A percentile compares a stretch with the other conserved stretches of the same genome.
Evolutionary conservation across 805 yeast genomes (phyloP).

Genomic region (Metschnikowia lunata): DNA sequence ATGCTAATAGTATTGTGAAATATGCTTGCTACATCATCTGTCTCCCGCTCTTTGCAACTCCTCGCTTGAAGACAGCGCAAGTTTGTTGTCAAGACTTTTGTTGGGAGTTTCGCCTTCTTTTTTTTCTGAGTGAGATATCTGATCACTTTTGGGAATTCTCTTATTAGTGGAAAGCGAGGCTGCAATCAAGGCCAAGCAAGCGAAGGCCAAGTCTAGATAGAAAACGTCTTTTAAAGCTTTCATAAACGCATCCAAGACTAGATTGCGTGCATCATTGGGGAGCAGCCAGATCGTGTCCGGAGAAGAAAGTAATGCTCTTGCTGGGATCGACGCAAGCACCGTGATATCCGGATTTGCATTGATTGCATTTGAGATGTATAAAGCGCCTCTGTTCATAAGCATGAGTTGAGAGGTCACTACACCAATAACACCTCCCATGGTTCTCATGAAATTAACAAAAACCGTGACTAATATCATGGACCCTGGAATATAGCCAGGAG

Average conservation of each 20-base stretch:
- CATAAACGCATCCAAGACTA: constrained; percentile 24
- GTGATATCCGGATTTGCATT: constrained; percentile 4
- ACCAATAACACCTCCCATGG: constrained; percentile 32
- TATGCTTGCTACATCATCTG: neutral
- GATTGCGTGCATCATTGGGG: constrained; percentile 19
- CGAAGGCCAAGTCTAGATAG: constrained; percentile 16
- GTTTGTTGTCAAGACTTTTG: neutral
- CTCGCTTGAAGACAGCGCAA: constrained; percentile 1
- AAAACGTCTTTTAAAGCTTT: constrained; percentile 16
- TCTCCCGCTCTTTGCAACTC: neutral
- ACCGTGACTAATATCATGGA: constrained; percentile 33
- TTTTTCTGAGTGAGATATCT: constrained; percentile 9
- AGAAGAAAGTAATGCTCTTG: constrained; percentile 14
- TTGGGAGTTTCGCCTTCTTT: neutral
- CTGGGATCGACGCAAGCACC: constrained; percentile 4
- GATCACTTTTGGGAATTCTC: constrained; percentile 12
- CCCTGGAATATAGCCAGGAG: constrained; percentile 34
- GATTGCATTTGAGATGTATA: constrained; percentile 9
- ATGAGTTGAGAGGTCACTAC: constrained; percentile 31
- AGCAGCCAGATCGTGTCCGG: constrained; percentile 27
- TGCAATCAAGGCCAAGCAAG: constrained; percentile 10
- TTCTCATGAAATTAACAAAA: constrained; percentile 29
- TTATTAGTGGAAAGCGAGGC: constrained; percentile 14
- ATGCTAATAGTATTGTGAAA: no score
- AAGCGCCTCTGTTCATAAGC: constrained; percentile 13